These are phyloP conservation scores for Erodium trifolium DNA, from an alignment of 441 rosid genomes.

Conservation along the genomic window DNA sequence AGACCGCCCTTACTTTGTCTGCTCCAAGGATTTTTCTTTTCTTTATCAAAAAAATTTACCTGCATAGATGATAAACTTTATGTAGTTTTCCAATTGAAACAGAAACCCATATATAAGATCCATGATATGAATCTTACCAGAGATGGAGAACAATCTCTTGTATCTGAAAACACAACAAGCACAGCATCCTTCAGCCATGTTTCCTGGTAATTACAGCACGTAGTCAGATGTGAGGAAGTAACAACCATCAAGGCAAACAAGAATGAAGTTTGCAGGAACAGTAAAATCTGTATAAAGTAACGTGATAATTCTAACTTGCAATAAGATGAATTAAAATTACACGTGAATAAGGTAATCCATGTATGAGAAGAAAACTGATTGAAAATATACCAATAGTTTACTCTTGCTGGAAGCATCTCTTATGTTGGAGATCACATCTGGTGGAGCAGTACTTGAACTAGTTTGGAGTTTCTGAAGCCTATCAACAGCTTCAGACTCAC, in stretches of 20 bases:
- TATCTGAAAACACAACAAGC: slow-evolving; percentile 69
- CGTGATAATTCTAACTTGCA: not conserved
- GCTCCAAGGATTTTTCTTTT: slow-evolving; percentile 39
- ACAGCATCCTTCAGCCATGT: slow-evolving; percentile 76
- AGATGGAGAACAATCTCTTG: slow-evolving; percentile 68
- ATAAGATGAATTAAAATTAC: not conserved
- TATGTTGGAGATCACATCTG: slow-evolving; percentile 34
- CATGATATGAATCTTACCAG: slow-evolving; percentile 43
- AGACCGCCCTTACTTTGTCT: slow-evolving; percentile 37
- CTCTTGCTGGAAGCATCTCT: slow-evolving; percentile 35
- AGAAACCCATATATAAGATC: not conserved
- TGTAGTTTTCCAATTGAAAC: slow-evolving; percentile 12
- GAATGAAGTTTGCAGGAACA: slow-evolving; percentile 11
- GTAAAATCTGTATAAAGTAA: not conserved
- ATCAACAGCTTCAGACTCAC: slow-evolving; percentile 64
- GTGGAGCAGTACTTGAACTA: slow-evolving; percentile 45
- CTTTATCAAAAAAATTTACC: slow-evolving; percentile 56
- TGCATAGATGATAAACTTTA: slow-evolving; percentile 29
- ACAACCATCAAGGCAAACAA: slow-evolving; percentile 18
- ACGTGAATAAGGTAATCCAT: not conserved
- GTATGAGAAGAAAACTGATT: not conserved
- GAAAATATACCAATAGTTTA: slow-evolving; percentile 48
- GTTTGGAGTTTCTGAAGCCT: slow-evolving; percentile 55
- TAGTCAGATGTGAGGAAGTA: slow-evolving; percentile 26
- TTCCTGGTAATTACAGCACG: slow-evolving; percentile 55